Evolutionary conservation across 805 yeast genomes (phyloP), one percentile per base, ranked within the genome.

Genomic region (Candida nitratophila): DNA sequence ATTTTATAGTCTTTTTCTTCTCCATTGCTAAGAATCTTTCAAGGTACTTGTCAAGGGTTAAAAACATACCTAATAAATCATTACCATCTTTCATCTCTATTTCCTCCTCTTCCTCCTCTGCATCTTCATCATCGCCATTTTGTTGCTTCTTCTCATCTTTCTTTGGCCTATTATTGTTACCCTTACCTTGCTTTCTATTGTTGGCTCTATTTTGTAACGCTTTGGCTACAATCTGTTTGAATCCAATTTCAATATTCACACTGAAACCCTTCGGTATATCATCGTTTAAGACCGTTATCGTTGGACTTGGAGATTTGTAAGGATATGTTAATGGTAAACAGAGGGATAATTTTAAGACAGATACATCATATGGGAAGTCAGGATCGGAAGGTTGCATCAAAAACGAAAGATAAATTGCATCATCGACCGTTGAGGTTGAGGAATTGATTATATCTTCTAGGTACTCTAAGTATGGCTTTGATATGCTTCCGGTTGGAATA

Each of bases 201-300:
- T 57, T 52, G 24, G 51, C 57, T 32, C 57, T 53, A n/a, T 52
- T 52, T 31, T 50, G 61, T 36, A 61, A 65, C 11, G 79, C 76
- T 26, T 51, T 61, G 6, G 44, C 50, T 3, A 65, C 73, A 19
- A 80, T 77, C 39, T 63, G 58, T 36, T 63, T 63, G 58, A 80
- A 85, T 7, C 89, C 91, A 5, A 60, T 51, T 54, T 84, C 91
- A n/a, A 84, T 66, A 50, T 83, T 83, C 14, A 73, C 66, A 14
- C 86, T 75, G 55, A 64, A 79, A 0, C 90, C 91, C 45, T 78
- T 66, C 1, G 91, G 88, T 14, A 84, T 80, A 29, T 82, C 86
- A 30, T 74, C 73, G 61, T 83, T 83, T 43, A 78, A 65, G 8
- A 85, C 83, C 31, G 69, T 63, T 4, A 83, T 68, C 15, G 70